A percentile compares a stretch with the other conserved stretches of the same genome.
phyloP scores from a whole-genome alignment of 2,329 filamentous ascomycete species.

The Nemania abortiva region DNA sequence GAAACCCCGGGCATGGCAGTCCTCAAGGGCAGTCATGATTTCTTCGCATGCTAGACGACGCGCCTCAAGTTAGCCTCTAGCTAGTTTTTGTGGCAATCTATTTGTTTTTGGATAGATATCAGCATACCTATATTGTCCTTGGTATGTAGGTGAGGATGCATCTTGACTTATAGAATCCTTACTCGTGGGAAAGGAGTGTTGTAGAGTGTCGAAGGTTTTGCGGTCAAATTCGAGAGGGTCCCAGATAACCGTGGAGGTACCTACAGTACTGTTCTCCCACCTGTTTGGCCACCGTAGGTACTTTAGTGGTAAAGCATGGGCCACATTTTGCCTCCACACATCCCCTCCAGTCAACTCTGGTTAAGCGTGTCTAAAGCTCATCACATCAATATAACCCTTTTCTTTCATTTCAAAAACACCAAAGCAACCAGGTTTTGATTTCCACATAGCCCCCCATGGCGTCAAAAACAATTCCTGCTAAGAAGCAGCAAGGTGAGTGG shows the following conservation, averaged over 20 bases:
- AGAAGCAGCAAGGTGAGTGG: conserved; percentile 78
- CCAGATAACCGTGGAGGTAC: not conserved
- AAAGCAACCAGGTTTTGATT: not conserved
- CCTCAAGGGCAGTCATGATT: conserved; percentile 91
- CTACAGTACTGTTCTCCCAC: not conserved
- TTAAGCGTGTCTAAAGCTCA: conserved; percentile 30
- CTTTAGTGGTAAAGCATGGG: conserved; percentile 41
- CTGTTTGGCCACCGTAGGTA: conserved; percentile 1
- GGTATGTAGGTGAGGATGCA: conserved; percentile 98
- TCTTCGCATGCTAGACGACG: conserved; percentile 83
- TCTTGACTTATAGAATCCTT: conserved; percentile 57
- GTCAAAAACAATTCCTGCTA: conserved; percentile 66
- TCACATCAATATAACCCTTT: conserved; percentile 16
- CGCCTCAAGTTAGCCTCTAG: conserved; percentile 4
- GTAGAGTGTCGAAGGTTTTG: conserved; percentile 30
- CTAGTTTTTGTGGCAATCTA: not conserved
- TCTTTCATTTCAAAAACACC: conserved; percentile 12
- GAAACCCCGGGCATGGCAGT: conserved; percentile 94
- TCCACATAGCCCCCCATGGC: conserved; percentile 56
- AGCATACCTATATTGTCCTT: conserved; percentile 85
- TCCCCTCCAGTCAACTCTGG: conserved; percentile 46
- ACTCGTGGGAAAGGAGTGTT: conserved; percentile 9
- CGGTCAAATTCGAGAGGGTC: conserved; percentile 15
- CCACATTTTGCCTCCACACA: conserved; percentile 45
- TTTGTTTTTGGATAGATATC: conserved; percentile 4